phyloP scores from a whole-genome alignment of 441 rosid genomes.

The Isatis lusitanica region DNA sequence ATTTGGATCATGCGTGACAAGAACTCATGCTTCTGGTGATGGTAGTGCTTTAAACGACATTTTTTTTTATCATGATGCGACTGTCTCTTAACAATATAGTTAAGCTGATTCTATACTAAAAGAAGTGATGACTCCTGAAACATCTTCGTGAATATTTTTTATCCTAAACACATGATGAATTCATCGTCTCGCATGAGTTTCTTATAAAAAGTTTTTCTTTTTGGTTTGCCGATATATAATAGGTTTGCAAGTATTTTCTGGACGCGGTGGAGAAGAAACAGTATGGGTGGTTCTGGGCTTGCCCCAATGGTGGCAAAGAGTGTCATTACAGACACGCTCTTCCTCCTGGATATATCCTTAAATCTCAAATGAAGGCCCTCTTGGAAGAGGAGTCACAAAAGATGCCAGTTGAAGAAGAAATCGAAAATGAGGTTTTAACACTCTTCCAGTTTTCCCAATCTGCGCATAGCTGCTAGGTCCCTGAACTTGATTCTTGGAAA shows the following conservation, averaged over 20 bases:
- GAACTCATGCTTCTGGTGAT: constrained; percentile 25
- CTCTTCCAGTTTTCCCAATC: neutral
- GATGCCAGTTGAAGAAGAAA: constrained; percentile 80
- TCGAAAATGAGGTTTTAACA: constrained; percentile 72
- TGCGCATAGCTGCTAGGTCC: constrained; percentile 1
- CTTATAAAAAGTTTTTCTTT: neutral
- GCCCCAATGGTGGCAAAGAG: constrained; percentile 83
- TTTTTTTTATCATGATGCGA: neutral
- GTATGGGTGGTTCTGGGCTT: constrained; percentile 92
- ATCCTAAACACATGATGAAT: neutral
- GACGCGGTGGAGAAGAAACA: constrained; percentile 72
- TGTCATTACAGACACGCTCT: constrained; percentile 97
- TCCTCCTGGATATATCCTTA: constrained; percentile 89
- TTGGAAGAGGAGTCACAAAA: constrained; percentile 82
- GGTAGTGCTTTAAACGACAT: constrained; percentile 11
- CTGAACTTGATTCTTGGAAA: neutral
- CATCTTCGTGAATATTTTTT: neutral
- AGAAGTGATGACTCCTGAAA: neutral
- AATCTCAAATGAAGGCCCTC: constrained; percentile 96
- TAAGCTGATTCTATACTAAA: neutral
- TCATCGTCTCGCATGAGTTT: neutral
- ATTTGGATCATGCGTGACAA: constrained; percentile 12
- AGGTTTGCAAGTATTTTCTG: constrained; percentile 96
- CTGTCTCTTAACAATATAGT: neutral
- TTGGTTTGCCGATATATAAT: neutral